phyloP scores from a whole-genome alignment of 345 rosid species.

The Turnera subulata region DNA sequence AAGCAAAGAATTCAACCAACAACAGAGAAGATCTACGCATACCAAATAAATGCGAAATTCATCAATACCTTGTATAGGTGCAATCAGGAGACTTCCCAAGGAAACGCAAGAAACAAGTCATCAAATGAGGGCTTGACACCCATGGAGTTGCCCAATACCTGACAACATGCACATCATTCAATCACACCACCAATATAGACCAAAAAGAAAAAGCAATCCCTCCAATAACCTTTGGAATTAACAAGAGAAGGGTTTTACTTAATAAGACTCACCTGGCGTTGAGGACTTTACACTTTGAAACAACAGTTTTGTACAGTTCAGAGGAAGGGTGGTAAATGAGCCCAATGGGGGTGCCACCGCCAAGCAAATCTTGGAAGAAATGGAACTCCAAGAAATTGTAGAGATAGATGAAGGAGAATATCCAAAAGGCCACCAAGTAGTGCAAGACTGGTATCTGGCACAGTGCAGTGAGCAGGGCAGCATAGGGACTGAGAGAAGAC shows the following conservation, averaged over 20 bases:
- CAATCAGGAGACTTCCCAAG: conserved; percentile 70
- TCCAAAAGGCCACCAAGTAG: not conserved
- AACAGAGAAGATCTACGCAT: too few relatives aligned
- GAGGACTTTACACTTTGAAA: conserved; percentile 62
- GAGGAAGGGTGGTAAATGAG: conserved; percentile 46
- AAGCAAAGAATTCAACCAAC: too few relatives aligned
- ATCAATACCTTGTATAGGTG: conserved; percentile 57
- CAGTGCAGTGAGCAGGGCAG: conserved; percentile 40
- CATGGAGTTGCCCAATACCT: conserved; percentile 77
- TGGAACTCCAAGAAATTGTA: conserved; percentile 72
- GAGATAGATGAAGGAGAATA: conserved; percentile 27
- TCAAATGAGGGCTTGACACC: conserved; percentile 87
- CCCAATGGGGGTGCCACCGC: conserved; percentile 38
- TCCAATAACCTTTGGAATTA: too few relatives aligned
- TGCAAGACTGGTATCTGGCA: conserved; percentile 15
- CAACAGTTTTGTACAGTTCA: conserved; percentile 47
- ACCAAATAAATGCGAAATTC: too few relatives aligned
- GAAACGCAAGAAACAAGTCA: conserved; percentile 61
- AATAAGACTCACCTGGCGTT: conserved; percentile 66
- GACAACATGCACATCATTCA: conserved; percentile 1
- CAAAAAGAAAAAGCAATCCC: too few relatives aligned
- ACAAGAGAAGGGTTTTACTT: too few relatives aligned
- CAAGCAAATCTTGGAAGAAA: conserved; percentile 51
- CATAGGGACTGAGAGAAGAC: conserved; percentile 42
- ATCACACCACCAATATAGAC: too few relatives aligned